Evolutionary conservation across 306 rosid species (phyloP), one percentile per base, ranked within the genome.

Genomic region (Crataegus laevigata): DNA sequence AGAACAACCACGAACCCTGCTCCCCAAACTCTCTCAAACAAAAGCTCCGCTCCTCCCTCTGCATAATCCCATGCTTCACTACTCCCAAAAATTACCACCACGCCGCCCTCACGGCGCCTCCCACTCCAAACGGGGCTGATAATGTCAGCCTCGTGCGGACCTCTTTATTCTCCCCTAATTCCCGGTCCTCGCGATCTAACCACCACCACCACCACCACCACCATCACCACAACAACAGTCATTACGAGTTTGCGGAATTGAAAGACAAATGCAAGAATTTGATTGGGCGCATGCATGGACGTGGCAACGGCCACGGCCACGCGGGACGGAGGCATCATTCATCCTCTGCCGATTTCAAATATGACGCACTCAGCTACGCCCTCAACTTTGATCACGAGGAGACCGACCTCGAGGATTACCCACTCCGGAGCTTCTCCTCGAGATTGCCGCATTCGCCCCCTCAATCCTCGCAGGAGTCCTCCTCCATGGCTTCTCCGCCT

Each of bases 371-470:
- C 73, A 91, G 96, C 59, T 91, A 93, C 68, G 52, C 89, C 0
- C 77, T 84, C 26, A 93, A 93, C 73, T 93, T 93, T 63, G 97
- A 93, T 3, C 91, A 88, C 70, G 82, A 81, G 25, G 89, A 82
- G 13, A 29, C 77, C 29, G 43, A 68, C 73, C 24, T 32, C 5
- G 80, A 81, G 14, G 83, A 67, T 12, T 68, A 79, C 36, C 91
- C 86, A 14, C 52, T 81, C 11, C 77, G 69, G 54, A 71, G 68
- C 77, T 91, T 89, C 88, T 68, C 91, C 0, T 73, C 89, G 5
- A 82, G 96, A 54, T 79, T 89, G 68, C 98, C 97, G 4, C 74
- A 59, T 8, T 36, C 67, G 21, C 74, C 84, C 0, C 47, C 66
- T 4, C 43, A 28, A 24, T 1, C 73, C 11, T 26, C 76, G 4